phyloP scores from a whole-genome alignment of 2,329 filamentous ascomycete genomes.

The Erysiphe pisi region DNA sequence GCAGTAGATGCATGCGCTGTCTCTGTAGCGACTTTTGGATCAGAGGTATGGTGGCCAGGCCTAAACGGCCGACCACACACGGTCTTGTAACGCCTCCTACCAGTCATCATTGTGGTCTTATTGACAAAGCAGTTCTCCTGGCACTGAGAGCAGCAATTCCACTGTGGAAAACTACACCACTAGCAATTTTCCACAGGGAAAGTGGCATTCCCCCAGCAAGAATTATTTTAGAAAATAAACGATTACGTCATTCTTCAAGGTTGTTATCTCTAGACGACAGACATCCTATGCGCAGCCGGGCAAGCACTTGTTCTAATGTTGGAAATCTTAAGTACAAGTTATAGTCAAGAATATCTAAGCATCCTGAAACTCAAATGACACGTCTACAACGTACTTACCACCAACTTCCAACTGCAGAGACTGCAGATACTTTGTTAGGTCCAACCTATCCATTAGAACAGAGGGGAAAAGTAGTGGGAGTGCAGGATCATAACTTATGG shows the following conservation, averaged over 20 bases:
- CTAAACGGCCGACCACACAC: background rate
- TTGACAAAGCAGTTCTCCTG: background rate
- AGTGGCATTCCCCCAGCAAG: background rate
- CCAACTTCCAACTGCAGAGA: background rate
- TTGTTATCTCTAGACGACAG: background rate
- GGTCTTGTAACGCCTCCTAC: background rate
- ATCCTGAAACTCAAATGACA: background rate
- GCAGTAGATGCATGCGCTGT: background rate
- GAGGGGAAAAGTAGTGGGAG: too few relatives aligned
- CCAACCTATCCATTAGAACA: too few relatives aligned
- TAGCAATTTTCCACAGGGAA: background rate
- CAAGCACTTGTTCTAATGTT: background rate
- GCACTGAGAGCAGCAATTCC: background rate
- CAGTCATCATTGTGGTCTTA: background rate
- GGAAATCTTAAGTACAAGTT: constrained; percentile 5
- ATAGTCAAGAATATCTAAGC: background rate
- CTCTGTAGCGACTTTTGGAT: background rate
- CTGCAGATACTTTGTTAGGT: too few relatives aligned
- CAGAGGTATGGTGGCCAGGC: background rate
- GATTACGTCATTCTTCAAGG: background rate
- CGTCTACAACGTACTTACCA: background rate
- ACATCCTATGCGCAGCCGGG: background rate
- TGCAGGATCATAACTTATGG: too few relatives aligned
- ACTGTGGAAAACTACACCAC: background rate
- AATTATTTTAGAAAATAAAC: background rate